phyloP scores from a whole-genome alignment of 441 rosid species.

The Omphalea diandra region DNA sequence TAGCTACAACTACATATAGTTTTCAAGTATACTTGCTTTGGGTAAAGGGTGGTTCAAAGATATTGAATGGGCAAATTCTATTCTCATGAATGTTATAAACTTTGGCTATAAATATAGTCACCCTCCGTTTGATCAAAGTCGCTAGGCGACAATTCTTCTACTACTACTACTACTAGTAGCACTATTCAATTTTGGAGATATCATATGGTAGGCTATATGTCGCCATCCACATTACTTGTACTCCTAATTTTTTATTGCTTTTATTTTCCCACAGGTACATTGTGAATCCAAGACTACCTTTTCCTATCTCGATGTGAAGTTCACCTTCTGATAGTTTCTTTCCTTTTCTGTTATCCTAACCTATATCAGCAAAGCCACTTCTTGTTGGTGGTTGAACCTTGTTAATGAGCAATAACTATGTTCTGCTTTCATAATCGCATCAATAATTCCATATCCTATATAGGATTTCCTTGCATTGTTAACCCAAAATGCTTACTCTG shows the following conservation, averaged over 20 bases:
- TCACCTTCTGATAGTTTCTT: too few species aligned
- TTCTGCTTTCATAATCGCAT: too few species aligned
- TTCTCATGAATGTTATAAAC: background rate
- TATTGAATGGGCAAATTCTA: conserved; percentile 13
- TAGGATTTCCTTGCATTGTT: too few species aligned
- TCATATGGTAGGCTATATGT: conserved; percentile 10
- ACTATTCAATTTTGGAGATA: background rate
- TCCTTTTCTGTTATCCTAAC: background rate
- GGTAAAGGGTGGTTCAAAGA: conserved; percentile 14
- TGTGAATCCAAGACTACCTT: background rate
- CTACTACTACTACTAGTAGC: too few species aligned
- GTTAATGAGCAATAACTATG: too few species aligned
- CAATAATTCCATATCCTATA: too few species aligned
- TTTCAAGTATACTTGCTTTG: background rate
- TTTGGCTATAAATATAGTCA: background rate
- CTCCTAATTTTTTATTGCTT: background rate
- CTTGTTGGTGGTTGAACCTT: background rate
- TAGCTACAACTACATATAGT: background rate
- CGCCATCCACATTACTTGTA: background rate
- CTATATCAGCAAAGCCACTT: background rate
- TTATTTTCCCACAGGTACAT: background rate
- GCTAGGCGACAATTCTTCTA: conserved; percentile 8
- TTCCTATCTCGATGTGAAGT: background rate
- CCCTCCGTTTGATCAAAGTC: conserved; percentile 1
- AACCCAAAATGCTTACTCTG: too few species aligned